Conservation (phyloP, 768 basidiomycete species). For the Flagelloscypha sp. region DNA sequence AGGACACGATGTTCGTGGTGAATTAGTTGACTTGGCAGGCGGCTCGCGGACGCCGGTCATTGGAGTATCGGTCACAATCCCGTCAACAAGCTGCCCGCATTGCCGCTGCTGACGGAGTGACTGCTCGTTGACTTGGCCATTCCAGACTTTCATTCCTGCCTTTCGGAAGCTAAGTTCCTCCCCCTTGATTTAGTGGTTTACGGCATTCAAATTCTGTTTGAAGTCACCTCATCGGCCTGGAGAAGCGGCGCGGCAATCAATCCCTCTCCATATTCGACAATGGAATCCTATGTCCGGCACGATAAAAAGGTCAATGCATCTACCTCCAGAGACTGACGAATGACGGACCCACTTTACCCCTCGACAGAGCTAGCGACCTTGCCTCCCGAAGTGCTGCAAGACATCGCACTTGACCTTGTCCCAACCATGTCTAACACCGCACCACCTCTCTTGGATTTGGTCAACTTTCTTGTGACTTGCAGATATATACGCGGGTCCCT, state of each 20-base stretch:
- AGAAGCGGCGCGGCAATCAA: background rate
- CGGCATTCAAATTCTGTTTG: constrained; percentile 3
- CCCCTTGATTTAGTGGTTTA: background rate
- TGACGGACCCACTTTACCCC: constrained; percentile 1
- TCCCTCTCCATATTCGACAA: background rate
- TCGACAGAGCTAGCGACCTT: constrained; percentile 32
- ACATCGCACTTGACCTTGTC: constrained; percentile 48
- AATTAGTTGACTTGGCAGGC: no score
- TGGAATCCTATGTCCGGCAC: background rate
- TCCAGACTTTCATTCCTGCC: no score
- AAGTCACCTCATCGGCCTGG: background rate
- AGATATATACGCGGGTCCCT: constrained; percentile 37
- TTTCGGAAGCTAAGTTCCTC: background rate
- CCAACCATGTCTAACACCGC: constrained; percentile 33
- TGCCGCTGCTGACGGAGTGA: no score
- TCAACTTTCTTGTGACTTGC: constrained; percentile 37
- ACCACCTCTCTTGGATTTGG: constrained; percentile 33
- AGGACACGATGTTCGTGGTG: no score
- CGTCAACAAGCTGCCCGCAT: no score
- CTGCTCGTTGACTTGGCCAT: no score
- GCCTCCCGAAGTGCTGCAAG: constrained; percentile 49
- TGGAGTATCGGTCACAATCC: no score
- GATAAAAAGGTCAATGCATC: background rate
- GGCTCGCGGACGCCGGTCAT: no score
- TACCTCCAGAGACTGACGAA: background rate